Conservation (phyloP, 768 basidiomycete genomes). For the Paxillus rubicundulus region DNA sequence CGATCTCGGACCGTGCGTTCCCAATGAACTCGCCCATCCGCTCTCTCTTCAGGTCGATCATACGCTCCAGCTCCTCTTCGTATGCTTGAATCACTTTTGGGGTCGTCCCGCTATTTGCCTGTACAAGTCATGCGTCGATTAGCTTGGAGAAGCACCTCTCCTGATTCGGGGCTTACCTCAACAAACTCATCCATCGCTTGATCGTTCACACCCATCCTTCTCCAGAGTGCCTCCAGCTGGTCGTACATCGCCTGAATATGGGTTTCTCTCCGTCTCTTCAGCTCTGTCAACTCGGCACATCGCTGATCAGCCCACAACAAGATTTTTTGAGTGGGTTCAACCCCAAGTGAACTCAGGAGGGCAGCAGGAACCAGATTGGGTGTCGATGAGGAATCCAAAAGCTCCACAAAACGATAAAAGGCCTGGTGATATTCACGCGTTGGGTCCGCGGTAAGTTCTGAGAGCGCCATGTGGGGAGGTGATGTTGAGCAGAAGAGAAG, state of each 20-base stretch:
- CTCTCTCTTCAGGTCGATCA: slow-evolving; percentile 85
- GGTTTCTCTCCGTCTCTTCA: slow-evolving; percentile 71
- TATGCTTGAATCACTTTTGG: slow-evolving; percentile 77
- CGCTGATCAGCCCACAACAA: slow-evolving; percentile 65
- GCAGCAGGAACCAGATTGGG: slow-evolving; percentile 21
- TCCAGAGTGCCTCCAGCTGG: slow-evolving; percentile 89
- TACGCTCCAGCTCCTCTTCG: slow-evolving; percentile 84
- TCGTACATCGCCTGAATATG: slow-evolving; percentile 95
- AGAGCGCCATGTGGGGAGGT: slow-evolving; percentile 9
- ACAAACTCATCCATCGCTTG: slow-evolving; percentile 90
- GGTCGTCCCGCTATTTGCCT: slow-evolving; percentile 71
- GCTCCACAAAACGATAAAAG: slow-evolving; percentile 60
- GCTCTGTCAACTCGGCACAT: slow-evolving; percentile 60
- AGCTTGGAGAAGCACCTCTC: not conserved
- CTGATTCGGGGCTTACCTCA: slow-evolving; percentile 42
- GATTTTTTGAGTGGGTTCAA: slow-evolving; percentile 77
- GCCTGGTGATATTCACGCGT: slow-evolving; percentile 50
- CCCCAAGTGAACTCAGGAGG: slow-evolving; percentile 39
- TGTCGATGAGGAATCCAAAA: slow-evolving; percentile 43
- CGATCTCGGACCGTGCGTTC: slow-evolving; percentile 80
- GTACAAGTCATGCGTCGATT: slow-evolving; percentile 3
- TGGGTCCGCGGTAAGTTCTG: slow-evolving; percentile 13
- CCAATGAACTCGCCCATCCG: slow-evolving; percentile 82
- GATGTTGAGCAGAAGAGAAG: slow-evolving; percentile 36
- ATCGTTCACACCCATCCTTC: slow-evolving; percentile 76